Evolutionary conservation across 768 basidiomycete genomes (phyloP), one percentile per base, ranked within the genome.

Genomic region (Lanmaoa pseudosensibilis): DNA sequence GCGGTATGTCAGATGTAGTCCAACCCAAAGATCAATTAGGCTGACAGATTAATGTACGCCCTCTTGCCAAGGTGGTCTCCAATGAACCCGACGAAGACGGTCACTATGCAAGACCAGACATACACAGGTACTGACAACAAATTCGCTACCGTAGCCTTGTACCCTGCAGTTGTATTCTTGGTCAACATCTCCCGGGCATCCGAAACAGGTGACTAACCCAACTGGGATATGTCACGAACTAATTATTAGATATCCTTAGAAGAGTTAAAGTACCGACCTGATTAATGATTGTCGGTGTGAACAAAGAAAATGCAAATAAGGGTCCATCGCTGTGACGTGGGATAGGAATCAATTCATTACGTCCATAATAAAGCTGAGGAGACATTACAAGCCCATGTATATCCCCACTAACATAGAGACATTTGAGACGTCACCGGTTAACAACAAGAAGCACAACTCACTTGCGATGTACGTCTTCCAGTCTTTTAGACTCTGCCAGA

Each of bases 111-210:
- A 19, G 85, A 83, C 81, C 86, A 88, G 6, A 78, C 81, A 65
- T 91, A 91, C 30, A 90, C 86, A 2, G 90, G 89, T 4, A 91
- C 88, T 0, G 87, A 87, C 16, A 92, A 75, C 12, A 92, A 68
- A 64, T 92, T 91, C 2, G 89, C 87, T 25, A 75, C 69, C 2
- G 86, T 90, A 12, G 87, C 83, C 38, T 73, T 69, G 73, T 80
- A 88, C 4, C 85, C 86, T 81, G 55, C 40, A 36, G 54, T 55
- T 21, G 40, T 36, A 45, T 43, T 15, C 25, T 52, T 49, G 13
- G 32, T 55, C 46, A 48, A 21, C 15, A 18, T 12, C 16, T 44
- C 3, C 10, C 23, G 41, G 18, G 57, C 5, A 9, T 44, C 38
- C 19, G n/a, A 52, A 46, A 19, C 13, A 2, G 5, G 27, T n/a